phyloP scores from a whole-genome alignment of 108 stramenopile species.

The Nitzschia palea region DNA sequence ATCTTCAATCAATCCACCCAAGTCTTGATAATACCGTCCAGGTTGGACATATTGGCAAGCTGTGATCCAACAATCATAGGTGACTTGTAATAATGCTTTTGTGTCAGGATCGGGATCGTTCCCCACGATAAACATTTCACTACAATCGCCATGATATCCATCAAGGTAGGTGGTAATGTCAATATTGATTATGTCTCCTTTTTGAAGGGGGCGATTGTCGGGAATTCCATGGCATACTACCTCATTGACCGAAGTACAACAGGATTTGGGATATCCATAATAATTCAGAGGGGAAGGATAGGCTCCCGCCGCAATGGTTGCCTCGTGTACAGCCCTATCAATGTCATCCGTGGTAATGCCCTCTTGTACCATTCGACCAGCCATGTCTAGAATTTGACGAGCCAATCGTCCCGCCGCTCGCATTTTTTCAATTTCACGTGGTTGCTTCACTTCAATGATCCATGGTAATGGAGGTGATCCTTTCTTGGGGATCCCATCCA shows the following conservation, averaged over 20 bases:
- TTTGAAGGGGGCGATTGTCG: conserved; percentile 77
- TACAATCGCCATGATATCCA: conserved; percentile 96
- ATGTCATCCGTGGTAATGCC: conserved; percentile 93
- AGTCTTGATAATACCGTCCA: conserved; percentile 84
- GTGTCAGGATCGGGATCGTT: conserved; percentile 23
- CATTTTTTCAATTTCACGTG: conserved; percentile 90
- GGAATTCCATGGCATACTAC: conserved; percentile 99
- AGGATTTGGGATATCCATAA: conserved; percentile 94
- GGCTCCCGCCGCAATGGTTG: conserved; percentile 59
- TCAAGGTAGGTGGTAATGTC: conserved; percentile 91
- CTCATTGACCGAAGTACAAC: conserved; percentile 97
- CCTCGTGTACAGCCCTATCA: conserved; percentile 90
- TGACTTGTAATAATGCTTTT: conserved; percentile 73
- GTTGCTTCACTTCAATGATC: conserved; percentile 85
- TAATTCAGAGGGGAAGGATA: conserved; percentile 98
- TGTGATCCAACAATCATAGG: conserved; percentile 80
- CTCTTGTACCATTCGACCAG: conserved; percentile 72
- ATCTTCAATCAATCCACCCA: conserved; percentile 93
- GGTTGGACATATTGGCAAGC: conserved; percentile 73
- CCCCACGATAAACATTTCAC: conserved; percentile 94
- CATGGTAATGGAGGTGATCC: conserved; percentile 44
- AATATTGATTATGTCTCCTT: conserved; percentile 94
- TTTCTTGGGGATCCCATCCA: conserved; percentile 56
- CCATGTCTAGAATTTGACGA: conserved; percentile 90
- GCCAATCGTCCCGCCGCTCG: conserved; percentile 77